Percentiles rank a stretch among this genome's conserved stretches.
Evolutionary conservation across 805 yeast genomes (phyloP).

Genomic region (Pichia occidentalis): DNA sequence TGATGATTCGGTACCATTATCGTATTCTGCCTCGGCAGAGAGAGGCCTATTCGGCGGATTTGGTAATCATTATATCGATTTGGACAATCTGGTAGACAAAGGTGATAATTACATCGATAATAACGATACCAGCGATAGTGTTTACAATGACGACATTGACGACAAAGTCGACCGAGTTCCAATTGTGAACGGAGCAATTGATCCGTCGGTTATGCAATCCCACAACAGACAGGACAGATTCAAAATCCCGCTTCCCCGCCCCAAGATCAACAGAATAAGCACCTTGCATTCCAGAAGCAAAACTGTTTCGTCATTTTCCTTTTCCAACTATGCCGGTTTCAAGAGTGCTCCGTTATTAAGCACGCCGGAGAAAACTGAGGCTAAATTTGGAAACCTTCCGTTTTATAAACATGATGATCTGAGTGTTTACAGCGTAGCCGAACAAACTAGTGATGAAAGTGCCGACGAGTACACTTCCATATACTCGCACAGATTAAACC

Average conservation of each 20-base stretch:
- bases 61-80: conserved; percentile 19
- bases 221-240: conserved; percentile 8
- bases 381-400: conserved; percentile 3
- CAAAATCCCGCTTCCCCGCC: conserved; percentile 11
- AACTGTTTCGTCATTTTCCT: conserved; percentile 21
- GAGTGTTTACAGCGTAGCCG: conserved; percentile 7
- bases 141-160: not conserved
- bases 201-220: too few species aligned
- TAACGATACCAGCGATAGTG: conserved; percentile 1
- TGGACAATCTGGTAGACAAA: conserved; percentile 23
- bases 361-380: conserved; percentile 11
- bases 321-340: conserved; percentile 9
- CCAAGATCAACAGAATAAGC: conserved; percentile 5
- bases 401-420: conserved; percentile 4
- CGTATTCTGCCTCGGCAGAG: not conserved
- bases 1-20: conserved; percentile 4
- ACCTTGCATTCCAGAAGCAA: conserved; percentile 22
- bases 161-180: conserved; percentile 9
- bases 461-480: conserved; percentile 9
- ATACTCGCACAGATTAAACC: conserved; percentile 17
- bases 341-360: conserved; percentile 11
- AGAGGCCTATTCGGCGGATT: conserved; percentile 25
- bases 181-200: too few species aligned
- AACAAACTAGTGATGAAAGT: conserved; percentile 1
- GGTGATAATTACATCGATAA: conserved; percentile 4